Evolutionary conservation across 2,329 filamentous ascomycete genomes (phyloP).

Genomic region (Arthrobotrys pseudoclavata): DNA sequence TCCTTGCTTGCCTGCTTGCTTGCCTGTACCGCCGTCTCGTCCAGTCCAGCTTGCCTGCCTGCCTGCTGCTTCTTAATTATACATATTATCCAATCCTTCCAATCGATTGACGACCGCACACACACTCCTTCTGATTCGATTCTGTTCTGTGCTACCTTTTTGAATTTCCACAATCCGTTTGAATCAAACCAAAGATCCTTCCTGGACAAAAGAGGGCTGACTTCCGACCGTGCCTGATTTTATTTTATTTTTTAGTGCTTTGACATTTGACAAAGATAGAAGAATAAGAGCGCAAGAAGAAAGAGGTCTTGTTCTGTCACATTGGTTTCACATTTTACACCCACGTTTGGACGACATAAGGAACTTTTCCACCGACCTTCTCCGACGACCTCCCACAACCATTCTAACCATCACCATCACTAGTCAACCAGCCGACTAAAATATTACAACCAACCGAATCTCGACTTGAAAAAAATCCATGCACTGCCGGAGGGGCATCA

Average conservation of each 20-base stretch:
- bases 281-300: background rate
- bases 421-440: constrained; percentile 17
- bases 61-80: constrained; percentile 11
- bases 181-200: constrained; percentile 25
- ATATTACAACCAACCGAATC: constrained; percentile 9
- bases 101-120: constrained; percentile 3
- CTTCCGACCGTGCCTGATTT: constrained; percentile 30
- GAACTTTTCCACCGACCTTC: constrained; percentile 18
- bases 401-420: constrained; percentile 20
- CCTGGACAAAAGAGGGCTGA: constrained; percentile 44
- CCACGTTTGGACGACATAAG: constrained; percentile 36
- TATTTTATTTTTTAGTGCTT: constrained; percentile 36
- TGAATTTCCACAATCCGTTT: constrained; percentile 12
- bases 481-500: constrained; percentile 37
- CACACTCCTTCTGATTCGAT: constrained; percentile 16
- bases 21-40: background rate
- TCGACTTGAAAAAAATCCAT: constrained; percentile 30
- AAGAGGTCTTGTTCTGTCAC: constrained; percentile 26
- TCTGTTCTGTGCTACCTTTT: constrained; percentile 28
- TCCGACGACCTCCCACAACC: constrained; percentile 43
- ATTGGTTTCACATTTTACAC: constrained; percentile 49
- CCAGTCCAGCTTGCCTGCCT: constrained; percentile 11
- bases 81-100: constrained; percentile 14
- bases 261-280: constrained; percentile 36
- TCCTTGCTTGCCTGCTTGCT: constrained; percentile 18